Evolutionary conservation across 768 basidiomycete genomes (phyloP), one percentile per base, ranked within the genome.

Genomic region (Russula sp.): DNA sequence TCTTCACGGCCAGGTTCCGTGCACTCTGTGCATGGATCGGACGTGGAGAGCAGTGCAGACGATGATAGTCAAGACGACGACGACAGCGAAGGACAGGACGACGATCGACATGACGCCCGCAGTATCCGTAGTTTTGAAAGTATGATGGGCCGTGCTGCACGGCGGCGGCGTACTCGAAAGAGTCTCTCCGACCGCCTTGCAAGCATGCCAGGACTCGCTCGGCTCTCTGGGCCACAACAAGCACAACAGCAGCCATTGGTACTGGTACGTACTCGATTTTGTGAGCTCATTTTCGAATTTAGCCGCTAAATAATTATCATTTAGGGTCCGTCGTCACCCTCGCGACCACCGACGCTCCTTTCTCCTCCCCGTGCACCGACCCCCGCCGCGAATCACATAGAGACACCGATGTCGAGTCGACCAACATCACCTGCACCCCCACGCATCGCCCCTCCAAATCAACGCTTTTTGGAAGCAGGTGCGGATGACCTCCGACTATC

Each of bases 41-140:
- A 73, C 1, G 74, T 70, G 2, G 75, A 68, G 34, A 64, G 67
- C 45, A 68, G 67, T 45, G 71, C 74, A 5, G 72, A 69, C 0
- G 75, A 72, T 5, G 71, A 71, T 11, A 75, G 68, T 5, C 77
- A 74, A 18, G 77, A 75, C 4, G 73, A 73, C 18, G 76, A 69
- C 5, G 74, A 77, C 20, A 77, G 75, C 6, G 76, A 73, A 5
- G 78, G 70, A 25, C 71, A 75, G 25, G 76, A 69, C 48, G 69
- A 76, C 60, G 66, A 74, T 53, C 70, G 66, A 49, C 73, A 78
- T 59, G 91, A 92, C 71, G 68, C 83, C 46, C 78, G 87, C 73
- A 93, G 91, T 67, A 88, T 94, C 56, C 76, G 83, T 66, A 94
- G 92, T 70, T 93, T 95, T 69, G 87, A 86, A 76, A 93, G 83